Evolutionary conservation across 2,329 filamentous ascomycete species (phyloP).

Genomic region (Clonostachys chloroleuca): DNA sequence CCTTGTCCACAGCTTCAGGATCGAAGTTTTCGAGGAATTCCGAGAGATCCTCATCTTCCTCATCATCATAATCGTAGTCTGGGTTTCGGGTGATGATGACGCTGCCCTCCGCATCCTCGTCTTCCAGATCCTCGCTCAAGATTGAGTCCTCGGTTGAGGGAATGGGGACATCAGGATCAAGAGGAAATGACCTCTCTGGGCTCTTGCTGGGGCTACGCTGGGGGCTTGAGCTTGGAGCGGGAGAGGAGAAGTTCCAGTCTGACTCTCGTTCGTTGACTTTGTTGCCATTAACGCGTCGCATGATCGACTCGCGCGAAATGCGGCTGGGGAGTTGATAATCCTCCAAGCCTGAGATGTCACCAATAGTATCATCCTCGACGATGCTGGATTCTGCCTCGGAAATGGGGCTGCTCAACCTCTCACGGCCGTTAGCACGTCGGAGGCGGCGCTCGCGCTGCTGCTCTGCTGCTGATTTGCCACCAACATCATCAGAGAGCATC

Average conservation of each 20-base stretch:
- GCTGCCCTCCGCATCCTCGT: conserved; percentile 44
- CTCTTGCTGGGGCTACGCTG: conserved; percentile 41
- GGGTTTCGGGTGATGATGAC: conserved; percentile 64
- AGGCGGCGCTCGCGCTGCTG: conserved; percentile 66
- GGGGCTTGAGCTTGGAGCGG: conserved; percentile 52
- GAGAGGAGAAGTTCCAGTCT: conserved; percentile 61
- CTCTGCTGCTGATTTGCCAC: conserved; percentile 54
- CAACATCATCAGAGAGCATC: conserved; percentile 71
- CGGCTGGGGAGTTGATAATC: conserved; percentile 67
- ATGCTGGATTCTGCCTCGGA: conserved; percentile 28
- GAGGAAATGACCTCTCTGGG: conserved; percentile 49
- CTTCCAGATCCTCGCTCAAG: conserved; percentile 44
- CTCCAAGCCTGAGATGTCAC: conserved; percentile 54
- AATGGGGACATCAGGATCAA: conserved; percentile 87
- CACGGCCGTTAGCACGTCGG: conserved; percentile 53
- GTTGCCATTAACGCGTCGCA: conserved; percentile 76
- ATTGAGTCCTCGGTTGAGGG: conserved; percentile 76
- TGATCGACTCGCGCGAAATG: conserved; percentile 90
- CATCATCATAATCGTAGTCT: conserved; percentile 54
- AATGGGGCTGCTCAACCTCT: conserved; percentile 39
- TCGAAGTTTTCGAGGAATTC: conserved; percentile 50
- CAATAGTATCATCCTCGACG: conserved; percentile 56
- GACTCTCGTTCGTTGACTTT: conserved; percentile 51
- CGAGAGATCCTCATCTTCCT: conserved; percentile 56
- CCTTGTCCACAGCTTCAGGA: conserved; percentile 31